Conservation (phyloP, 306 rosid species). For the Comarum palustre region DNA sequence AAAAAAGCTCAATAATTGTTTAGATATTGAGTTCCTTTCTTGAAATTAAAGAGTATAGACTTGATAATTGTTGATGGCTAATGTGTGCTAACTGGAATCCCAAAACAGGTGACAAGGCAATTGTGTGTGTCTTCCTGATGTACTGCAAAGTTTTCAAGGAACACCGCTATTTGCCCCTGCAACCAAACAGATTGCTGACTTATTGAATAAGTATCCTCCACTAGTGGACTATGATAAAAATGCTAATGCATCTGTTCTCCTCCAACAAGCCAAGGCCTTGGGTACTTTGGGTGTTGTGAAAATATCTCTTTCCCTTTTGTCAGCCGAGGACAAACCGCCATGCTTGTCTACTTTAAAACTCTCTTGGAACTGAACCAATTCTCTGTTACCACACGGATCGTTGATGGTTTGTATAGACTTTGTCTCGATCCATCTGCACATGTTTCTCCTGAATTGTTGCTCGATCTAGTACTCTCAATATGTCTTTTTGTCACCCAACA, state of each 20-base stretch:
- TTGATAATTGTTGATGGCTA: neutral
- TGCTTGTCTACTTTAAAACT: constrained; percentile 41
- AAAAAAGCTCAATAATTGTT: too few relatives aligned
- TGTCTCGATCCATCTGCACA: constrained; percentile 46
- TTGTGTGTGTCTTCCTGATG: neutral
- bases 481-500: constrained; percentile 49
- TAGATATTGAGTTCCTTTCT: neutral
- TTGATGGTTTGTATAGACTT: constrained; percentile 59
- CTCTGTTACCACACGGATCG: constrained; percentile 56
- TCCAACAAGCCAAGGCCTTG: neutral
- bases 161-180: neutral
- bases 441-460: constrained; percentile 53
- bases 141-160: neutral
- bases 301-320: neutral
- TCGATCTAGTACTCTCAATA: constrained; percentile 58
- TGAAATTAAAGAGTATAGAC: neutral
- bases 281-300: neutral
- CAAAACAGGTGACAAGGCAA: neutral
- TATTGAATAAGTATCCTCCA: neutral
- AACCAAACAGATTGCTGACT: neutral
- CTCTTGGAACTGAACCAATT: constrained; percentile 70
- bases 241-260: neutral
- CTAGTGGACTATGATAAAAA: neutral
- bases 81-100: neutral
- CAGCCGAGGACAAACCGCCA: neutral